Base-by-base conservation (phyloP, 129 eudicot genomes). In the Logfia minima region DNA sequence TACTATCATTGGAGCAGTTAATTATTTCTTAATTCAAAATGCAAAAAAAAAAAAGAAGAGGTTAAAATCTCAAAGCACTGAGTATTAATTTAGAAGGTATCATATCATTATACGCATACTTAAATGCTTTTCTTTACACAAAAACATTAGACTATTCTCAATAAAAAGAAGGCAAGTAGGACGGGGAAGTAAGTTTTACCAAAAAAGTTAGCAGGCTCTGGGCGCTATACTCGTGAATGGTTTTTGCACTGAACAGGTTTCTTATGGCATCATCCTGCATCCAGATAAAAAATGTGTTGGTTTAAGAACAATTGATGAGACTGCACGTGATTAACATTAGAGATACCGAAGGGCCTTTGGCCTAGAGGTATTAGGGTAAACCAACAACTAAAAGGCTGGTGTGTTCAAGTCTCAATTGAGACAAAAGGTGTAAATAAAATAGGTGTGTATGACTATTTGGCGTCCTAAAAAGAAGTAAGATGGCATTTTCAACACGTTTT, bases 211-310 rank as follows among this genome's bases (percentile, higher is more conserved):
- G 86, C 75, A 94, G 80, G 87, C 93, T 91, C 81, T 89, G 96
- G 24, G 98, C 97, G 26, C 98, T 94, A 82, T 79, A 94, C 81
- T 94, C 98, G 18, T 91, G 97, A 83, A 91, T 83, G 67, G 98
- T 94, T 69, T 94, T 94, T 14, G 98, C 98, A 82, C 97, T 94
- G 80, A 94, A 94, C 82, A 94, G 85, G 82, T 94, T 94, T 80
- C 98, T 87, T 76, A 93, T 93, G 69, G 98, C 98, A 72, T 93
- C 98, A 85, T 93, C 98, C 98, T 93, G 97, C 79, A 81, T 75
- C 39, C 69, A 78, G 32, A 78, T 34, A 76, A 28, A 28, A 75
- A 26, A 65, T 60, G 61, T 17, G 31, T 63, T 23, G 68, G 68
- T 63, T 8, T 82, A 51, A 87, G 78, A 52, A 37, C 56, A 66